Base-by-base conservation (phyloP, 2,329 filamentous ascomycete genomes). In the Juglanconis sp. region DNA sequence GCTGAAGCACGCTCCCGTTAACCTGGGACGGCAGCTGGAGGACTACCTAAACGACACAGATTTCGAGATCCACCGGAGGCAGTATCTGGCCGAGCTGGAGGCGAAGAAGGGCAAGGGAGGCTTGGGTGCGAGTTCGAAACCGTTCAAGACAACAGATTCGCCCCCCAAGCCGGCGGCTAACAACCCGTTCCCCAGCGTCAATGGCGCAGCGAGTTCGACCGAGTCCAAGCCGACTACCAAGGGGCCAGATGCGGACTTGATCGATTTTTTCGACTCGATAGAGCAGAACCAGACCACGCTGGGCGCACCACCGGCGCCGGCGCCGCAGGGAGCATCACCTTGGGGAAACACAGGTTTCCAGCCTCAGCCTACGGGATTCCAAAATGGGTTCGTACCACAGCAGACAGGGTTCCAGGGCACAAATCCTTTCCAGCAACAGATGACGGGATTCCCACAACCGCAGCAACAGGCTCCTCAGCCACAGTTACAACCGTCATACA, bases 21-120 rank as follows among this genome's bases (percentile, higher is more conserved):
- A 95, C 70, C 77, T 99, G 56, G 91, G 91, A 15, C 88, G 88
- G 32, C 92, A 96, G 59, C 82, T 99, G 32, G 92, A 98, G 72
- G 95, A 99, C 67, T 98, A 99, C 71, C 79, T 99, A 50, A 88
- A 93, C 64, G 95, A 99, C 69, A 87, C 92, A 3, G 95, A 99
- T 73, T 99, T 99, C 69, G 95, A 99, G 68, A 84, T 93, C 59
- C 95, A 98, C 68, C 85, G 95, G 63, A 83, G 92, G 67, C 95
- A 99, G 72, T 99, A 96, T 70, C 77, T 98, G 54, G 90, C 91
- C 1, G 91, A 96, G 70, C 89, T 94, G 70, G 89, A 94, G 60
- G 90, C 88, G 13, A 75, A 86, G 74, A 84, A 82, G 71, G 64
- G 65, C 36, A 80, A 77, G 61, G 77, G 77, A 1, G 76, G 76